Evolutionary conservation across 495 filamentous ascomycete species (phyloP).

Genomic region (Penicillium daleae): DNA sequence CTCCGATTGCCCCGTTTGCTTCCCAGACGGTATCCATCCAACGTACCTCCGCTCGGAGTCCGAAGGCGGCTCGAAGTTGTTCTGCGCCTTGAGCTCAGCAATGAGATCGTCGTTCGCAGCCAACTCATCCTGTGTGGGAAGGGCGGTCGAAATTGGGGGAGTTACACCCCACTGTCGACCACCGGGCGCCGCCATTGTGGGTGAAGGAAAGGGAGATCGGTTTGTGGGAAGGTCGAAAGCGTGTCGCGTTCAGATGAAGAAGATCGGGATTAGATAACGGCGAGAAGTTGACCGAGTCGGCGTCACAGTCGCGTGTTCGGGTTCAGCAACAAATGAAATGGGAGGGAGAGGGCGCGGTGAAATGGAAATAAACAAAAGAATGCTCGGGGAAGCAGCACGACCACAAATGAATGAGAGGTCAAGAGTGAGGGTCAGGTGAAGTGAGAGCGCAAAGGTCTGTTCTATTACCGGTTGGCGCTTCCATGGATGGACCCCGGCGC

Average conservation of each 20-base stretch:
- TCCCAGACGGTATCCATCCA: neutral
- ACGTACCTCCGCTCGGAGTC: constrained; percentile 79
- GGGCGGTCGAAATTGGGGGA: constrained; percentile 73
- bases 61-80: constrained; percentile 81
- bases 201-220: constrained; percentile 38
- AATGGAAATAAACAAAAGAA: constrained; percentile 8
- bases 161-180: constrained; percentile 78
- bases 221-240: neutral
- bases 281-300: constrained; percentile 11
- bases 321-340: constrained; percentile 6
- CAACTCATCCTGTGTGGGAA: constrained; percentile 76
- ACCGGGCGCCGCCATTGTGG: constrained; percentile 49
- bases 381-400: constrained; percentile 4
- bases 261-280: constrained; percentile 34
- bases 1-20: constrained; percentile 20
- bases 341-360: neutral
- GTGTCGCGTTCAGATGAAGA: constrained; percentile 21
- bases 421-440: constrained; percentile 12
- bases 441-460: constrained; percentile 8
- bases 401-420: constrained; percentile 18
- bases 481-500: constrained; percentile 8
- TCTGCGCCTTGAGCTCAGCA: constrained; percentile 76
- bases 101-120: constrained; percentile 76
- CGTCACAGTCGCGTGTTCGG: constrained; percentile 11
- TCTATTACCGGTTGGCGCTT: constrained; percentile 18